Evolutionary conservation across 208 protist genomes (phyloP).

Genomic region (Borovskyia barvae): DNA sequence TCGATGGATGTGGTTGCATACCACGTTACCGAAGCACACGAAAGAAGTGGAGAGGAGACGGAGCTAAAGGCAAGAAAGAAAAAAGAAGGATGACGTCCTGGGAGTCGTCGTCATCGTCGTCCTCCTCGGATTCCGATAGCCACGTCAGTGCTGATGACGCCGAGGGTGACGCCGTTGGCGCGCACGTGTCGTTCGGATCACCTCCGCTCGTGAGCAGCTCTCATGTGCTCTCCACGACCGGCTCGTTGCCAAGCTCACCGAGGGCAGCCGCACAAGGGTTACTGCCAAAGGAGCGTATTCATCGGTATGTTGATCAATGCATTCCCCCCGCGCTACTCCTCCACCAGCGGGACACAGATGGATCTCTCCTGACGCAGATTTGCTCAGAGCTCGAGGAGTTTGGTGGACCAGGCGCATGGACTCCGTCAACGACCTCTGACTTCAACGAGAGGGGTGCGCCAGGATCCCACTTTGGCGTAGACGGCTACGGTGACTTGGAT

Average conservation of each 20-base stretch:
- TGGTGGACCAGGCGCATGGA: conserved; percentile 9
- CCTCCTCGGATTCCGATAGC: no score
- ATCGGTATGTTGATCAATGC: conserved; percentile 24
- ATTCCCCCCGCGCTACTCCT: conserved; percentile 8
- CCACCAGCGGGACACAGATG: conserved; percentile 17
- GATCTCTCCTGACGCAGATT: conserved; percentile 4
- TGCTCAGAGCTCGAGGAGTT: conserved; percentile 15
- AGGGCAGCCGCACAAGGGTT: background rate
- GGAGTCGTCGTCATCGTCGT: no score
- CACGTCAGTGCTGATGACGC: background rate
- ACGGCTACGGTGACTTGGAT: no score
- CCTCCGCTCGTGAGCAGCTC: no score
- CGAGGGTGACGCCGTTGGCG: background rate
- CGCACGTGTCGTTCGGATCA: no score
- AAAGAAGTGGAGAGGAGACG: no score
- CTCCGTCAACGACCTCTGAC: background rate
- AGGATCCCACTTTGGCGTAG: no score
- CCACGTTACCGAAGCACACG: no score
- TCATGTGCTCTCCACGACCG: no score
- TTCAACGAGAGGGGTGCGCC: conserved; percentile 2
- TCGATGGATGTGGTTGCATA: no score
- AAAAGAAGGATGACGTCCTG: no score
- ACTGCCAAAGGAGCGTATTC: conserved; percentile 14
- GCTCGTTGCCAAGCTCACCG: background rate
- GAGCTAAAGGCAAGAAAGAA: no score